Evolutionary conservation across 306 rosid genomes (phyloP).

Genomic region (Cucurbita maxima): DNA sequence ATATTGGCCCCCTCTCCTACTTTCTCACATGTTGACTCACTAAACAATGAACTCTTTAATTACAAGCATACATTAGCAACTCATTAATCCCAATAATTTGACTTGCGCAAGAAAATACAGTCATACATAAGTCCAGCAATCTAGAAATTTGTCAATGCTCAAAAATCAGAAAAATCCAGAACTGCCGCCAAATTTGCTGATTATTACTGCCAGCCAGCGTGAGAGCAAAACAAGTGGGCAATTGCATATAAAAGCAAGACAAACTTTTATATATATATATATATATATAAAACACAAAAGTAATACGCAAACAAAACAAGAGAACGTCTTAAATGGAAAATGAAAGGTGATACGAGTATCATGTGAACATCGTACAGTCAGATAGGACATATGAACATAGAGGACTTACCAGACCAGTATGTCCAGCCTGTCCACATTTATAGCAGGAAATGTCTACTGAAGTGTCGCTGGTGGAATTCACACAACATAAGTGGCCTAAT

Average conservation of each 20-base stretch:
- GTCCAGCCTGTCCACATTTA: constrained; percentile 75
- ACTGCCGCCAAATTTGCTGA: background rate
- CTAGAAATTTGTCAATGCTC: background rate
- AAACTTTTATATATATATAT: too few species aligned
- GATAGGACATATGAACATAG: background rate
- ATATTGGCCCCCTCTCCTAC: background rate
- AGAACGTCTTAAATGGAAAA: background rate
- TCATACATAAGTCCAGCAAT: background rate
- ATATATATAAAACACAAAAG: too few species aligned
- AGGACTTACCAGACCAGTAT: constrained; percentile 75
- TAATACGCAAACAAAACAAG: background rate
- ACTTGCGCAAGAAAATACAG: background rate
- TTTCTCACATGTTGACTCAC: background rate
- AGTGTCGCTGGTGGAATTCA: constrained; percentile 16
- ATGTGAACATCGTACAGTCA: background rate
- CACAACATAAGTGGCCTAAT: constrained; percentile 83
- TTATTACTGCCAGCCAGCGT: background rate
- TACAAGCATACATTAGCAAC: background rate
- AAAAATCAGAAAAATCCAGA: background rate
- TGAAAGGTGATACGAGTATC: background rate
- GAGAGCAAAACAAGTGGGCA: background rate
- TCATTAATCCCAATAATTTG: background rate
- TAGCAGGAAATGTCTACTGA: constrained; percentile 58
- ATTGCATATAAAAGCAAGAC: background rate
- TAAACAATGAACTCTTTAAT: background rate